A percentile compares a stretch with the other conserved stretches of the same genome.
Evolutionary conservation across 257 asterid genomes (phyloP).

Genomic region (Prunella vulgaris): DNA sequence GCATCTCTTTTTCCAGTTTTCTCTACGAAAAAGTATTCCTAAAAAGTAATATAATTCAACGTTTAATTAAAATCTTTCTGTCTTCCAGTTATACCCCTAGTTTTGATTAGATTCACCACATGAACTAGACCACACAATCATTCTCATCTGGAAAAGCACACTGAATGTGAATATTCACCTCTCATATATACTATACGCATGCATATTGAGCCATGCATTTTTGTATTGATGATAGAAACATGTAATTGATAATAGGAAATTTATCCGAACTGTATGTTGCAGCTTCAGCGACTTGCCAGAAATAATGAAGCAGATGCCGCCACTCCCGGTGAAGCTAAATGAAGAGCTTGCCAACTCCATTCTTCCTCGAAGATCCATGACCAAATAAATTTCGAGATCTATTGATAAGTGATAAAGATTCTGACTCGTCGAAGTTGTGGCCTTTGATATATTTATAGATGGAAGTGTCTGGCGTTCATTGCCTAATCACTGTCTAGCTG

Average conservation of each 20-base stretch:
- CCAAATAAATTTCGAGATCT: slow-evolving; percentile 35
- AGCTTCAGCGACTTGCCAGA: slow-evolving; percentile 65
- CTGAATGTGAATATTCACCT: not conserved
- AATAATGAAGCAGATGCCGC: slow-evolving; percentile 76
- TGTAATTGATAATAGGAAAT: not conserved
- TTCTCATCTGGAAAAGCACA: not conserved
- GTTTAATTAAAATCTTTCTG: no score
- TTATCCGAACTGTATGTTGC: slow-evolving; percentile 32
- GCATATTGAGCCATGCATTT: not conserved
- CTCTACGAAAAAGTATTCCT: no score
- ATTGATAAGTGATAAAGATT: slow-evolving; percentile 6
- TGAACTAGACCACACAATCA: not conserved
- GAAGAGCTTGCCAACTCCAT: slow-evolving; percentile 60
- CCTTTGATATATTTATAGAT: slow-evolving; percentile 17
- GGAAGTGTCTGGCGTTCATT: slow-evolving; percentile 17
- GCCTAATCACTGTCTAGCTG: not conserved
- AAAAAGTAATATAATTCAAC: no score
- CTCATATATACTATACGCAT: not conserved
- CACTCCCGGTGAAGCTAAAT: slow-evolving; percentile 70
- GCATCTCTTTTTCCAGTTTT: no score
- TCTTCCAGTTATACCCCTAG: no score
- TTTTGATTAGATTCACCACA: not conserved
- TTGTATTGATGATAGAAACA: not conserved
- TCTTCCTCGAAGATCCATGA: slow-evolving; percentile 39
- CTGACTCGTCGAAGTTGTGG: slow-evolving; percentile 6